Evolutionary conservation across 31 red algal species (phyloP), one percentile per base, ranked within the genome.

Genomic region (Asparagopsis taxiformis): DNA sequence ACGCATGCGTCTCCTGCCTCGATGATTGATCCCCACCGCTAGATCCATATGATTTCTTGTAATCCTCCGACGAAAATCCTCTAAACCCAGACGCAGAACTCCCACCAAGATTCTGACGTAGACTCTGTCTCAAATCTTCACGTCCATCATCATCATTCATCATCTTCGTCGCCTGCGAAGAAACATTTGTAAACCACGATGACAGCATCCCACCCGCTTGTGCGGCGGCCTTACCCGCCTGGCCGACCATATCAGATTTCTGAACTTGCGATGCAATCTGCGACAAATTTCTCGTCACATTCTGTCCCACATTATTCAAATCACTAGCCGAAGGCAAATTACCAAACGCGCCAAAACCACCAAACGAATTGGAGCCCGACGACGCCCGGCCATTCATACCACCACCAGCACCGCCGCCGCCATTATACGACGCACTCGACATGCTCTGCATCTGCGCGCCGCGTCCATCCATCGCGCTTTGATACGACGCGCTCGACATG

Each of bases 111-210:
- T 78, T 78, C 55, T 58, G 65, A 38, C 78, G 48, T n/a, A 71
- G 41, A 8, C 60, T 68, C 16, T 67, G 52, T 64, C 65, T 50
- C 23, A 70, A 44, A 3, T 82, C 78, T 38, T 71, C 34, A 15
- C 78, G 36, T 22, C 78, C 78, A 38, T 82, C 78, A 44, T 71
- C 55, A 20, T 82, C 78, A 46, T 82, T 82, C 65, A 82, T 82
- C 4, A 82, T 61, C 55, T 70, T 82, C 51, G 65, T 82, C 24
- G 78, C 78, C 57, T 82, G 78, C 20, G 66, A 57, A 5, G 85
- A 77, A 20, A 72, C 85, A 37, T 62, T 89, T 11, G 85, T 79
- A 48, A 89, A 78, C 85, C 85, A 89, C 31, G 74, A 79, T 30
- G 72, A 70, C 1, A 89, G 44, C 41, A 73, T 67, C 10, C 74